Conservation (phyloP, 2,329 filamentous ascomycete species). For the Diaporthe vexans region DNA sequence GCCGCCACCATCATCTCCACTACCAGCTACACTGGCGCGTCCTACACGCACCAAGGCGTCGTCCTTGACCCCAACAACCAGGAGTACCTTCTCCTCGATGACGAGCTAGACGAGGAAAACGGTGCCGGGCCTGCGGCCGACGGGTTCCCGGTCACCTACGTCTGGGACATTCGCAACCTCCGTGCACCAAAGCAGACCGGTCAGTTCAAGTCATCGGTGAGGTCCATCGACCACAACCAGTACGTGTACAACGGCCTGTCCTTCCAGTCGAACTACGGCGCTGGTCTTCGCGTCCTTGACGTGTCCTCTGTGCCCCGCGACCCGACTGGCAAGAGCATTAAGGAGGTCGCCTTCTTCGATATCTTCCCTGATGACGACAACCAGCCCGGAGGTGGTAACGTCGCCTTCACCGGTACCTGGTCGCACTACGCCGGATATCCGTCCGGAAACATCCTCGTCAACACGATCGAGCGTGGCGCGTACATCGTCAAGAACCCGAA, state of each 20-base stretch:
- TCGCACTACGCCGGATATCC: slow-evolving; percentile 59
- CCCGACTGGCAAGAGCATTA: slow-evolving; percentile 56
- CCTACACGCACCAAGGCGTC: slow-evolving; percentile 70
- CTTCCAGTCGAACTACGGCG: slow-evolving; percentile 62
- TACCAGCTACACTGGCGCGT: slow-evolving; percentile 66
- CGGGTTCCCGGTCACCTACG: slow-evolving; percentile 62
- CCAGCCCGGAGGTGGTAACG: slow-evolving; percentile 51
- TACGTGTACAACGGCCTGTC: slow-evolving; percentile 56
- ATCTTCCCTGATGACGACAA: slow-evolving; percentile 62
- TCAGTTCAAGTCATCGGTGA: slow-evolving; percentile 53
- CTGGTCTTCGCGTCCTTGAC: slow-evolving; percentile 55
- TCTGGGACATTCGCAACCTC: slow-evolving; percentile 62
- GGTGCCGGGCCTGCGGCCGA: slow-evolving; percentile 55
- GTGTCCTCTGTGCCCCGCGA: slow-evolving; percentile 50
- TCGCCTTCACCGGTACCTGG: slow-evolving; percentile 59
- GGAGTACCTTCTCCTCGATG: slow-evolving; percentile 63
- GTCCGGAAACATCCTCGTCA: slow-evolving; percentile 56
- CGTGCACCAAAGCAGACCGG: slow-evolving; percentile 58
- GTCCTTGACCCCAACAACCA: slow-evolving; percentile 60
- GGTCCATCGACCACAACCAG: slow-evolving; percentile 61
- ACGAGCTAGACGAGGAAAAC: slow-evolving; percentile 66
- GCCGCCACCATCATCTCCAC: slow-evolving; percentile 62
- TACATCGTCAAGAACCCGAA: slow-evolving; percentile 51
- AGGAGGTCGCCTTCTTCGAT: slow-evolving; percentile 62
- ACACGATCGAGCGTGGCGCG: slow-evolving; percentile 62